Evolutionary conservation across 495 filamentous ascomycete genomes (phyloP).

Genomic region (Trichoderma asperelloides): DNA sequence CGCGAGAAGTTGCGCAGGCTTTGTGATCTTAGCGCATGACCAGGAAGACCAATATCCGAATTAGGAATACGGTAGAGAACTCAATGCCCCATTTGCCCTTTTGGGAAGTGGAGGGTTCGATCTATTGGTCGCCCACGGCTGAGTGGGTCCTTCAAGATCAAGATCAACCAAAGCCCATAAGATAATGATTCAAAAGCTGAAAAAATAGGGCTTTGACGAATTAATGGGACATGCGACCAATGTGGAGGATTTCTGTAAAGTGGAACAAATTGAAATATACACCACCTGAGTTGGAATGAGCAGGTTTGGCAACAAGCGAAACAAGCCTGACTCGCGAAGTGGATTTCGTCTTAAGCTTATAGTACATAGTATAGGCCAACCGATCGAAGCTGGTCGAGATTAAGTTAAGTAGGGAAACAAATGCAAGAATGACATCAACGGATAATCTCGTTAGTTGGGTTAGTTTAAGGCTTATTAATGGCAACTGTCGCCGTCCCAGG

Average conservation of each 20-base stretch:
- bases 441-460: too few species aligned
- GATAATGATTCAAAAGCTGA: not conserved
- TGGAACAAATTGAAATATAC: too few species aligned
- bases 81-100: not conserved
- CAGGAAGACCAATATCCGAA: not conserved
- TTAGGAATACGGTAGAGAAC: not conserved
- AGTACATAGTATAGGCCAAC: too few species aligned
- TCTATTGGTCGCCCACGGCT: not conserved
- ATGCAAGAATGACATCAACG: too few species aligned
- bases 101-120: not conserved
- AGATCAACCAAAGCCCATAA: not conserved
- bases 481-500: too few species aligned
- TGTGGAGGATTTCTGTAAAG: not conserved
- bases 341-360: not conserved
- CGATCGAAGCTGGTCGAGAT: too few species aligned
- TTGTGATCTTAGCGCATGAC: not conserved
- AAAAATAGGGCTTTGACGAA: not conserved
- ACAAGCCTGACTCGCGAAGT: not conserved
- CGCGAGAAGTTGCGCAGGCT: not conserved
- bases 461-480: too few species aligned
- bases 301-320: not conserved
- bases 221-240: not conserved
- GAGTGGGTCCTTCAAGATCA: not conserved
- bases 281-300: too few species aligned
- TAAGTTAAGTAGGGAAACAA: too few species aligned